A percentile compares a stretch with the other conserved stretches of the same genome.
Conservation (phyloP, 1,139 yeast species). For the Geotrichum australiense region DNA sequence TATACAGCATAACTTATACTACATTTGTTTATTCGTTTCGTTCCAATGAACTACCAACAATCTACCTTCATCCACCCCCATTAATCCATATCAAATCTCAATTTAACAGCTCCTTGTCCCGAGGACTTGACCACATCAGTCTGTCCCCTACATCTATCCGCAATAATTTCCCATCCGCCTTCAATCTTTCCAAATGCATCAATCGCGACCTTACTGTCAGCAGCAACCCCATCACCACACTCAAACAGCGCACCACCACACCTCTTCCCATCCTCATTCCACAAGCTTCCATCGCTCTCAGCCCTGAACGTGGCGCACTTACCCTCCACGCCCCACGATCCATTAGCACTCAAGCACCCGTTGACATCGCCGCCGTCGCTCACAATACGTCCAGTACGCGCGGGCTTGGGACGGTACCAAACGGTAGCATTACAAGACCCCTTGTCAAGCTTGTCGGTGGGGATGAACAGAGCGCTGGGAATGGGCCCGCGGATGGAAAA, state of each 20-base stretch:
- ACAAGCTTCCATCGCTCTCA: not conserved
- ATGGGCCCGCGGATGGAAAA: conserved; percentile 74
- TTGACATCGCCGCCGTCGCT: conserved; percentile 17
- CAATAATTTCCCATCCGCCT: not conserved
- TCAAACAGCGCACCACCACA: not conserved
- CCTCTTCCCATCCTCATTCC: not conserved
- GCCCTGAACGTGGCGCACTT: not conserved
- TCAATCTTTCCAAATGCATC: not conserved
- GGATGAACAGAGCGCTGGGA: conserved; percentile 53
- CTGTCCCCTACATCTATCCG: not conserved
- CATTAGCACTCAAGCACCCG: conserved; percentile 18
- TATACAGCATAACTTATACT: no score
- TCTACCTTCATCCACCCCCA: no score
- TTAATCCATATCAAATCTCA: no score
- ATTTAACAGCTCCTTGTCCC: not conserved
- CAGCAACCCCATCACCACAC: not conserved
- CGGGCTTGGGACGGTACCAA: conserved; percentile 60
- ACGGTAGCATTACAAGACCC: conserved; percentile 59
- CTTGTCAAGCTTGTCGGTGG: conserved; percentile 50
- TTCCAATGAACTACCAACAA: no score
- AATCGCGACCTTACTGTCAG: not conserved
- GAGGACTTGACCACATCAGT: not conserved
- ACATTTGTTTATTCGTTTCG: no score
- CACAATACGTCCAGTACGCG: conserved; percentile 5
- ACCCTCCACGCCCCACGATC: not conserved